Evolutionary conservation across 139 green algal genomes (phyloP), one percentile per base, ranked within the genome.

Genomic region (Diplosphaera chodatii): DNA sequence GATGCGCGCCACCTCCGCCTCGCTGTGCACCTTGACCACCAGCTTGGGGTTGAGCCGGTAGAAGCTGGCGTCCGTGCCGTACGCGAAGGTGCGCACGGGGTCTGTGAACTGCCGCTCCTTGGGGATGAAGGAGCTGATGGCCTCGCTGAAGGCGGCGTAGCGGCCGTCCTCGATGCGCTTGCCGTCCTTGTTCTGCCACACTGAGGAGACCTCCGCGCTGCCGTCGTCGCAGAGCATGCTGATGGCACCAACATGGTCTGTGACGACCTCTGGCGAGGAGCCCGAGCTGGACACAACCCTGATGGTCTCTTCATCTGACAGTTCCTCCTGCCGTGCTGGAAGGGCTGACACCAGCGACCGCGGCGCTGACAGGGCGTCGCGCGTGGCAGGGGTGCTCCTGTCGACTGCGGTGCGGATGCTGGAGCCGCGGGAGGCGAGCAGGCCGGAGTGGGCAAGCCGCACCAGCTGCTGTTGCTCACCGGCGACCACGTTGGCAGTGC

Each of bases 1-100:
- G 48, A 97, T 90, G 22, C 75, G 75, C n/a, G 69, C 67, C 10
- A 97, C 74, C 81, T 98, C 94, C 31, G 87, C 91, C 83, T 98
- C 92, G 67, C 73, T 92, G 81, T 93, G 83, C 2, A 97, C 81
- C 83, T 94, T 86, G 48, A 93, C 69, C 3, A 97, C 92, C 72
- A 95, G 76, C 77, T 96, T 94, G 16, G 92, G 92, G 77, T 93
- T 93, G 40, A 97, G 80, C 21, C 92, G 81, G 77, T 98, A 98
- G 82, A 98, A 98, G 62, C 70, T 88, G 4, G 94, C 94, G 77
- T 98, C 94, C 21, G 93, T 98, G 71, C 90, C 91, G 77, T 97
- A 97, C 8, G 91, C 94, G 79, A 97, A 97, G 0, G 91, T 98
- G 64, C 91, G 84, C 31, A 98, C 89, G 6, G 91, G 85, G 78